Evolutionary conservation across 2,329 filamentous ascomycete genomes (phyloP).

Genomic region (Xylariales sp.): DNA sequence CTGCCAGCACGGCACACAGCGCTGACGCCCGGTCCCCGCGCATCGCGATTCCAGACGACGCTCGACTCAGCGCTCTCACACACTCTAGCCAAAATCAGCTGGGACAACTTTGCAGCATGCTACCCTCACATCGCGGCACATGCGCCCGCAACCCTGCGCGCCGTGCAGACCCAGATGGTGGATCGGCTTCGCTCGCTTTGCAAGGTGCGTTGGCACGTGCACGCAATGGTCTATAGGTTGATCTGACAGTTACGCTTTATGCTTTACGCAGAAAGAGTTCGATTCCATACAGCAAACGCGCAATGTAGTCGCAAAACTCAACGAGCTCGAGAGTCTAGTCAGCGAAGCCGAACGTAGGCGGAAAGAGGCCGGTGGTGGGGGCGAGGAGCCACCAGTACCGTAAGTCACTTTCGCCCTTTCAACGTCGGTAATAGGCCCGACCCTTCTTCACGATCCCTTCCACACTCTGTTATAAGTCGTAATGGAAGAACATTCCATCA

Average conservation of each 20-base stretch:
- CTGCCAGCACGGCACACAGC: slow-evolving; percentile 57
- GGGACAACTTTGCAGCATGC: slow-evolving; percentile 69
- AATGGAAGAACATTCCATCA: slow-evolving; percentile 23
- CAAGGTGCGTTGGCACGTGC: slow-evolving; percentile 51
- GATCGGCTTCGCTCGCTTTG: slow-evolving; percentile 65
- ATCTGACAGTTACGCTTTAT: slow-evolving; percentile 4
- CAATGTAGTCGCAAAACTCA: slow-evolving; percentile 67
- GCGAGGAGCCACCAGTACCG: slow-evolving; percentile 56
- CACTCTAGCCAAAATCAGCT: slow-evolving; percentile 67
- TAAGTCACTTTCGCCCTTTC: slow-evolving; percentile 48
- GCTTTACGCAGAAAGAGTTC: slow-evolving; percentile 62
- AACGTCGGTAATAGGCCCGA: background rate
- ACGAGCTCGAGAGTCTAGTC: slow-evolving; percentile 68
- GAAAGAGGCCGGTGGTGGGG: slow-evolving; percentile 47
- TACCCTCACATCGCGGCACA: slow-evolving; percentile 69
- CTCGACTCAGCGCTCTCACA: slow-evolving; percentile 64
- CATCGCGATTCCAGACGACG: slow-evolving; percentile 64
- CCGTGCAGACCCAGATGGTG: slow-evolving; percentile 69
- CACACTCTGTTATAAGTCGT: slow-evolving; percentile 37
- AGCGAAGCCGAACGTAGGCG: slow-evolving; percentile 60
- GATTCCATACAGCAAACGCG: slow-evolving; percentile 63
- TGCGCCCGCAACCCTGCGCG: slow-evolving; percentile 62
- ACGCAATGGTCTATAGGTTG: background rate
- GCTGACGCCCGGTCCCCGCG: slow-evolving; percentile 66
- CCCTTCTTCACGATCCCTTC: background rate